A percentile compares a stretch with the other conserved stretches of the same genome.
Conservation (phyloP, 495 filamentous ascomycete species). For the Tuber microsphaerosporum region DNA sequence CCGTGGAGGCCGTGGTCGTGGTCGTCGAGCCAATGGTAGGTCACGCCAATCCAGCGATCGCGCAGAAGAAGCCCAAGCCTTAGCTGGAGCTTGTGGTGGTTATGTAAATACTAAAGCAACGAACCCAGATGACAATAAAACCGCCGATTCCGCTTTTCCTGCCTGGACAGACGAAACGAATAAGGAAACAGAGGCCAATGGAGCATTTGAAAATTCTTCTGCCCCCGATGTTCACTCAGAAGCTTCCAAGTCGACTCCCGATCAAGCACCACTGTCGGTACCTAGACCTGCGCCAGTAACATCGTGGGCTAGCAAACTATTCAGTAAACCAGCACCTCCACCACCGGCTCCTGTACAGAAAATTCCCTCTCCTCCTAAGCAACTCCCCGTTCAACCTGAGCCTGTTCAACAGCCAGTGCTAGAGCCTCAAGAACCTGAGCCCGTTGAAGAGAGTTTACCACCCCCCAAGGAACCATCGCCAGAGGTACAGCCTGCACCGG, state of each 20-base stretch:
- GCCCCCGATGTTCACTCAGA: conserved; percentile 19
- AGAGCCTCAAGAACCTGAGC: conserved; percentile 32
- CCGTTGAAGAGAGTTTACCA: conserved; percentile 27
- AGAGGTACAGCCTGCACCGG: conserved; percentile 18
- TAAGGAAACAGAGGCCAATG: conserved; percentile 23
- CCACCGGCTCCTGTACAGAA: conserved; percentile 39
- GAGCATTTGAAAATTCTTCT: conserved; percentile 13
- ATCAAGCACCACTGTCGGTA: conserved; percentile 35
- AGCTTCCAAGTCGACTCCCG: conserved; percentile 40
- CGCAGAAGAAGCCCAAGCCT: conserved; percentile 35
- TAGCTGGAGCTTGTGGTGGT: conserved; percentile 41
- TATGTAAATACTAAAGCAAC: conserved; percentile 34
- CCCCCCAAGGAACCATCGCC: conserved; percentile 21
- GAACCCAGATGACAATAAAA: conserved; percentile 37
- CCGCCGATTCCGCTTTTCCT: not conserved
- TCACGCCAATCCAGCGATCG: conserved; percentile 41
- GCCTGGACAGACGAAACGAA: conserved; percentile 31
- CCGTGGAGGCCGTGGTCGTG: conserved; percentile 64
- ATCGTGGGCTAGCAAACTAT: conserved; percentile 44
- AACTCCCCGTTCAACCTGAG: conserved; percentile 35
- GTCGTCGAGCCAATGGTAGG: conserved; percentile 51
- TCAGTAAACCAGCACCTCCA: conserved; percentile 42
- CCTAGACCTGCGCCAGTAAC: conserved; percentile 32
- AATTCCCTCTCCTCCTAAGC: conserved; percentile 33
- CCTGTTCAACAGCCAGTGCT: conserved; percentile 39